Evolutionary conservation across 257 asterid genomes (phyloP).

Genomic region (Cinchona pubescens): DNA sequence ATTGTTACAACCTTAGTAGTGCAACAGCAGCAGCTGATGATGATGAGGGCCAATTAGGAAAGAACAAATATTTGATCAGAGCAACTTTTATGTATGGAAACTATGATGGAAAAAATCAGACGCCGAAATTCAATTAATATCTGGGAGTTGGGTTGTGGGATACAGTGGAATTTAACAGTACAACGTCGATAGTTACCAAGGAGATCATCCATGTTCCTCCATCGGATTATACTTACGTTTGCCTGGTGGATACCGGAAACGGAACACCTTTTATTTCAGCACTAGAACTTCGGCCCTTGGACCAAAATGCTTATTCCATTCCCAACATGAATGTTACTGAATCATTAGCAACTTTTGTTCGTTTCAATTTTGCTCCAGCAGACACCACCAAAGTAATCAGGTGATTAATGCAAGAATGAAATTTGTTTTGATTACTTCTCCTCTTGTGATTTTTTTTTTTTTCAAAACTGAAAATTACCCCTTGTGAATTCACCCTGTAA

Average conservation of each 20-base stretch:
- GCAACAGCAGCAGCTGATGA: no score
- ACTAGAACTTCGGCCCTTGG: conserved; percentile 30
- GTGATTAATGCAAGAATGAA: not conserved
- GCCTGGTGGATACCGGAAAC: conserved; percentile 26
- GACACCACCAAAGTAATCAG: not conserved
- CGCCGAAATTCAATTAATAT: conserved; percentile 34
- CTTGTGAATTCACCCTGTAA: no score
- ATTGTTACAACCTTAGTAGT: conserved; percentile 27
- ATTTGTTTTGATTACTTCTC: no score
- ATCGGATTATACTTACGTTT: conserved; percentile 31
- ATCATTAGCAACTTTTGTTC: conserved; percentile 11
- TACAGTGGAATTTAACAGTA: not conserved
- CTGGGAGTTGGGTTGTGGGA: conserved; percentile 41
- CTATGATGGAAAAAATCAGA: conserved; percentile 22
- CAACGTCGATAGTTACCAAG: not conserved
- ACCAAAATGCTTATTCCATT: not conserved
- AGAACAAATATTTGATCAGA: conserved; percentile 24
- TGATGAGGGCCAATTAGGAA: no score
- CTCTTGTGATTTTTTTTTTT: no score
- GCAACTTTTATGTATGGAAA: conserved; percentile 35
- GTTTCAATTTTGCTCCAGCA: conserved; percentile 14
- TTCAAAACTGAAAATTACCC: no score
- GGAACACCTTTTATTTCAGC: conserved; percentile 41
- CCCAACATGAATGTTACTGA: not conserved
- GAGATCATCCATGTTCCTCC: conserved; percentile 34